phyloP scores from a whole-genome alignment of 2,329 filamentous ascomycete genomes.

The Fusarium miscanthi region DNA sequence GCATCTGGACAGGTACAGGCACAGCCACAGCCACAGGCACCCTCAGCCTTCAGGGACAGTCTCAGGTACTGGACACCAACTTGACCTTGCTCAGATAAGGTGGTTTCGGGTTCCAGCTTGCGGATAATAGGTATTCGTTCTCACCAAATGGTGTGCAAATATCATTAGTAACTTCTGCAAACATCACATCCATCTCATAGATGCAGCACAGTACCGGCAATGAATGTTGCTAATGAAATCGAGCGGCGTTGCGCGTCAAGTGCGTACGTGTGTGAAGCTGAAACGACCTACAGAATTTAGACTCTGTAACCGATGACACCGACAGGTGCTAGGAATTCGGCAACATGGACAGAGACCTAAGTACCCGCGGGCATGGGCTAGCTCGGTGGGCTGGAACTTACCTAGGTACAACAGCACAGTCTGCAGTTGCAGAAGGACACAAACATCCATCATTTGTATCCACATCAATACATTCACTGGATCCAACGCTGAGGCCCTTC shows the following conservation, averaged over 20 bases:
- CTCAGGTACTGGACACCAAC: not conserved
- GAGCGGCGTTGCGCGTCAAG: not conserved
- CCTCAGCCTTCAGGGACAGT: not conserved
- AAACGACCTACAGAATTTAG: conserved; percentile 26
- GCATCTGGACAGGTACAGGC: conserved; percentile 5
- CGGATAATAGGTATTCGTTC: not conserved
- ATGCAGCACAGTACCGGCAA: not conserved
- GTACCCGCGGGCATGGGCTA: not conserved
- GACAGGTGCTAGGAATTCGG: not conserved
- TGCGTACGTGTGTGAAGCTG: conserved; percentile 4
- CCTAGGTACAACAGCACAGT: not conserved
- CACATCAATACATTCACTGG: not conserved
- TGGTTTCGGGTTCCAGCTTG: not conserved
- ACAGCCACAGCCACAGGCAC: not conserved
- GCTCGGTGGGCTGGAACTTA: not conserved
- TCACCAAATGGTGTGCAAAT: not conserved
- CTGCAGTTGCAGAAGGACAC: not conserved
- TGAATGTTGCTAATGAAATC: not conserved
- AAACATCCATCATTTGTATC: not conserved
- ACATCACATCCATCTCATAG: not conserved
- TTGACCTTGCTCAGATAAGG: not conserved
- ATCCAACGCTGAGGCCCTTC: conserved; percentile 20
- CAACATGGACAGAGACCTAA: not conserved
- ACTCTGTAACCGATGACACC: conserved; percentile 12
- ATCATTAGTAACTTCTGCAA: not conserved